Base-by-base conservation (phyloP, 169 alveolate genomes). In the Theileria luwenshuni region DNA sequence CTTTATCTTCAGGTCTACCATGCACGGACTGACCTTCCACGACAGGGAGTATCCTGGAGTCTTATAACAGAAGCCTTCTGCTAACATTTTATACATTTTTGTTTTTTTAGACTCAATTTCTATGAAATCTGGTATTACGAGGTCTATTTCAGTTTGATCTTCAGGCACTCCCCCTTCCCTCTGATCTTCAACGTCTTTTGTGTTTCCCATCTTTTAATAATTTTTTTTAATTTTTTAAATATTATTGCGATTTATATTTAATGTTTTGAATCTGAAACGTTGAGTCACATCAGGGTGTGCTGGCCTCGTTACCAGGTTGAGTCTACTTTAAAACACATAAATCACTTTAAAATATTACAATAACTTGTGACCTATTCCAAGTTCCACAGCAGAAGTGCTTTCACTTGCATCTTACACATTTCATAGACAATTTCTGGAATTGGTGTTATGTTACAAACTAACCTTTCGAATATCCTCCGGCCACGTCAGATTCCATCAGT, bases 401-500 rank as follows among this genome's bases (percentile, higher is more conserved):
- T 64, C 62, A 72, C 73, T 52, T 71, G 87, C 21, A 63, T 19
- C 60, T 65, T 45, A 52, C 87, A 79, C 47, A 19, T 42, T 28
- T 70, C 61, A 21, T 30, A 41, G 10, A 79, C 87, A 17, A 79
- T 15, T 33, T 49, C 62, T 35, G 51, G 6, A 45, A 28, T 19
- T 19, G 3, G 27, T 45, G 51, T 45, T 63, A 45, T 27, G 1
- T 2, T 7, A n/a, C 12, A 7, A 33, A 3, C 61, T 7, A 6
- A 68, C 64, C 76, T 25, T 68, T 68, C n/a, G 76, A 68, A 67
- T 79, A 79, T 3, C 87, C 87, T 47, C 87, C 87, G 2, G 83
- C 76, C 13, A 79, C 42, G 27, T 79, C 87, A 27, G 76, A 70
- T 54, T 71, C 87, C 72, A 79, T 60, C 10, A 79, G 76, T 47